A percentile compares a stretch with the other conserved stretches of the same genome.
These are phyloP conservation scores for Ascochyta clinopodiicola DNA, from an alignment of 2,329 filamentous ascomycete species.

Conservation along the genomic window DNA sequence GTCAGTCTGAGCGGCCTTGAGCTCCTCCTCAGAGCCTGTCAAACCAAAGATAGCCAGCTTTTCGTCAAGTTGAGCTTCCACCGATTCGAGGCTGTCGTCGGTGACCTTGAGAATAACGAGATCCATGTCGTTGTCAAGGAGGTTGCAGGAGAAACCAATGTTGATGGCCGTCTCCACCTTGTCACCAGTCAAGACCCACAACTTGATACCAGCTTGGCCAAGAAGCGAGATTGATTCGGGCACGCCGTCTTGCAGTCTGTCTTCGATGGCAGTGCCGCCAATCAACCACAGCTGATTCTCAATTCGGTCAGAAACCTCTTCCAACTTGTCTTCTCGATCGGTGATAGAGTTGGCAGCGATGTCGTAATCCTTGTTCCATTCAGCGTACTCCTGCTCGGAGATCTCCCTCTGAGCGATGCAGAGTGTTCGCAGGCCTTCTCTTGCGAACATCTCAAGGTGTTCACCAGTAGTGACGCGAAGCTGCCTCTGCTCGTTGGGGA, in stretches of 20 bases:
- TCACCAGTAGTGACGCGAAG: constrained; percentile 85
- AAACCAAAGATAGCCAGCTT: constrained; percentile 76
- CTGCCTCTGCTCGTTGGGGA: constrained; percentile 82
- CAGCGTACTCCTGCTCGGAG: constrained; percentile 79
- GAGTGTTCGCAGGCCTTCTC: constrained; percentile 91
- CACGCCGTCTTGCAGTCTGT: constrained; percentile 94
- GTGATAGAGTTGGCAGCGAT: constrained; percentile 82
- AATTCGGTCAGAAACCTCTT: constrained; percentile 86
- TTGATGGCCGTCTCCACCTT: constrained; percentile 99
- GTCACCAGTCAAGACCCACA: constrained; percentile 98
- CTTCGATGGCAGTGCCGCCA: constrained; percentile 95
- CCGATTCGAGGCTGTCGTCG: constrained; percentile 70
- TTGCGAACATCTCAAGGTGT: constrained; percentile 94
- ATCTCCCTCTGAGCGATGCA: constrained; percentile 89
- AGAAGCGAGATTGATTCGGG: constrained; percentile 93
- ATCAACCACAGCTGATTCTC: constrained; percentile 88
- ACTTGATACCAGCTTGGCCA: constrained; percentile 92
- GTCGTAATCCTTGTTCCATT: constrained; percentile 88
- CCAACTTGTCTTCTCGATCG: constrained; percentile 90
- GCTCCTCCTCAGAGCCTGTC: constrained; percentile 84
- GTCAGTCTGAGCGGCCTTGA: constrained; percentile 77
- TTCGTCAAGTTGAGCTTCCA: constrained; percentile 76
- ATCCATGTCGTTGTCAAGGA: constrained; percentile 98
- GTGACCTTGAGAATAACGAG: constrained; percentile 86
- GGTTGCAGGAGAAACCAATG: constrained; percentile 98